Base-by-base conservation (phyloP, 2,329 filamentous ascomycete genomes). In the Coniochaeta sp. region DNA sequence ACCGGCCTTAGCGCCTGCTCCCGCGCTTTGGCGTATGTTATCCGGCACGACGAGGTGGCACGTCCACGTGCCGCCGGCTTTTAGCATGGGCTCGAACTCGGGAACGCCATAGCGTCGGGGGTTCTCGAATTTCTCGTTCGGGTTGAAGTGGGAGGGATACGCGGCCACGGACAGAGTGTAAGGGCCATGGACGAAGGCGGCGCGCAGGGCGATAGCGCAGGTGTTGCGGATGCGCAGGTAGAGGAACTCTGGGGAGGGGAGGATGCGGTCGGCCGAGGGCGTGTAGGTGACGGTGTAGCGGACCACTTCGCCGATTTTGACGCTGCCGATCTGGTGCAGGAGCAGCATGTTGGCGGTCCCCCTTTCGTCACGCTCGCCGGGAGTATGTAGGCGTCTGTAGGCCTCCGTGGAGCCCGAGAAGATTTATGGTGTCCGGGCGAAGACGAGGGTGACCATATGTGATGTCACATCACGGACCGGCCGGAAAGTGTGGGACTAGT, bases 1-100 rank as follows among this genome's bases (percentile, higher is more conserved):
- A 17, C 77, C 76, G 17, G 77, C 76, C 61, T 74, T 70, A 58
- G 73, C 67, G 43, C 79, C 76, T 38, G 73, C 74, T 58, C 79
- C 80, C 50, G 88, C 88, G 19, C 77, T 83, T 70, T 88, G 84
- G 56, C 90, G 82, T 62, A 95, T 88, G 64, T 88, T 79, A 59
- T 93, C 88, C 0, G 93, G 93, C 0, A 99, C 87, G 6, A 85
- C 80, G 64, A 99, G 82, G 69, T 87, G 85, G 61, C 91, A 89
- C 67, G 87, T 85, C 89, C 93, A 99, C 54, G 83, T 86, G 7
- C 91, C 93, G 33, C 93, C 95, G 9, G 95, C 93, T 79, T 98
- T 98, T 70, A 99, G 83, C 79, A 96, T 93, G 55, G 95, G 93
- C 75, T 99, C 95, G 69, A 95, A 99, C 68, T 96, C 90, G 17